Percentiles rank a stretch among this genome's conserved stretches.
Conservation (phyloP, 2,329 filamentous ascomycete genomes). For the Ascochyta koolunga region DNA sequence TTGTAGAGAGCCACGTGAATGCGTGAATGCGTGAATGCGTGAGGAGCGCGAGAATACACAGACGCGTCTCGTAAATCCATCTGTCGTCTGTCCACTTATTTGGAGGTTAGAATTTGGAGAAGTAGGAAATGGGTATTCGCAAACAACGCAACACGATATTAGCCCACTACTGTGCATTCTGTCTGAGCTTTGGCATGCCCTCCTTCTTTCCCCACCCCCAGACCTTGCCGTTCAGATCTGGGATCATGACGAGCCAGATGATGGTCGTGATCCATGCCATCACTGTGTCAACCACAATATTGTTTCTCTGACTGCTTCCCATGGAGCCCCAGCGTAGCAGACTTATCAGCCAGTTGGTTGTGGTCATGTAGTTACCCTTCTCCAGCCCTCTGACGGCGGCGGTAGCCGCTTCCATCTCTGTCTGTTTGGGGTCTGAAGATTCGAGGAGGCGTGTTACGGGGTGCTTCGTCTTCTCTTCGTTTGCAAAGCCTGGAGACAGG, state of each 20-base stretch:
- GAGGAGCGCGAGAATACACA: not conserved
- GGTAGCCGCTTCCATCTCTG: conserved; percentile 76
- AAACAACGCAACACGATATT: not conserved
- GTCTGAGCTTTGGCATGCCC: conserved; percentile 48
- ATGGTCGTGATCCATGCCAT: conserved; percentile 60
- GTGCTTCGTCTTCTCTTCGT: conserved; percentile 81
- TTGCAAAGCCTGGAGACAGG: conserved; percentile 72
- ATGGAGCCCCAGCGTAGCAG: conserved; percentile 69
- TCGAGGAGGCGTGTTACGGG: conserved; percentile 79
- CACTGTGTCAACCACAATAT: conserved; percentile 60
- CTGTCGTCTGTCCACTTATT: not conserved
- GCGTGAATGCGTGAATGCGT: no score
- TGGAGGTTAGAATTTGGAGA: not conserved
- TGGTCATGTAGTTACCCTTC: conserved; percentile 78
- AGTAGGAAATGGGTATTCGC: conserved; percentile 9
- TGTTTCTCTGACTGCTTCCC: conserved; percentile 61
- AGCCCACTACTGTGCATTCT: conserved; percentile 30
- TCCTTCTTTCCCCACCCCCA: conserved; percentile 64
- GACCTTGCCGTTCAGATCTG: conserved; percentile 63
- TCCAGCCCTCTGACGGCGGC: conserved; percentile 76
- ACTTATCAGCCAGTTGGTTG: conserved; percentile 73
- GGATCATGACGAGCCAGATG: conserved; percentile 62
- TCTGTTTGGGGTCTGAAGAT: conserved; percentile 79
- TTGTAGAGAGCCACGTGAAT: no score
- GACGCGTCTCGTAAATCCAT: not conserved